Conservation (phyloP, 495 filamentous ascomycete species). For the Neurospora tetrasperma region DNA sequence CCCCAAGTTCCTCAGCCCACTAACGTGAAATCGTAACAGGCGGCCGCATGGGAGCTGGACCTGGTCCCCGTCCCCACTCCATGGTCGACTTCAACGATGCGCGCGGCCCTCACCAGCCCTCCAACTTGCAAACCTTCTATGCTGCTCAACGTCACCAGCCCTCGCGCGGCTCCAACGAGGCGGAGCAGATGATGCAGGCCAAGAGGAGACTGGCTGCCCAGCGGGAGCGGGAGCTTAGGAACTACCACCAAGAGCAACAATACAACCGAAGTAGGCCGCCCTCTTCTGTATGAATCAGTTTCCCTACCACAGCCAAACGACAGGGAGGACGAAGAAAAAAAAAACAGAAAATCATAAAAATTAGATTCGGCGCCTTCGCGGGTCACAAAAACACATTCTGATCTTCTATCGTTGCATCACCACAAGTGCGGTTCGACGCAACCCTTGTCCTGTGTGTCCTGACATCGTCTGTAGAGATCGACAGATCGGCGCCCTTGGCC, state of each 20-base stretch:
- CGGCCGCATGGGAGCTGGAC: slow-evolving; percentile 31
- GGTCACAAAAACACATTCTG: slow-evolving; percentile 12
- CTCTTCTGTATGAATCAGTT: slow-evolving; percentile 47
- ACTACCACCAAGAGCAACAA: slow-evolving; percentile 99
- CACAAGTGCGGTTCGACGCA: slow-evolving; percentile 33
- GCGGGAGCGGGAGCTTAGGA: slow-evolving; percentile 96
- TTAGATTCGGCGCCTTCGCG: slow-evolving; percentile 20
- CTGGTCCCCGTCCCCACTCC: slow-evolving; percentile 63
- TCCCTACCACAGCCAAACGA: slow-evolving; percentile 44
- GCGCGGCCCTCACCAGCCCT: slow-evolving; percentile 61
- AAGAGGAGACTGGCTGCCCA: slow-evolving; percentile 98
- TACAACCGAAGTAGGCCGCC: slow-evolving; percentile 91
- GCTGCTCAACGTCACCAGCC: slow-evolving; percentile 86
- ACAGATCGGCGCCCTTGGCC: slow-evolving; percentile 4
- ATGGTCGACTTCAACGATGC: slow-evolving; percentile 64
- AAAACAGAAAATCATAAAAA: slow-evolving; percentile 22
- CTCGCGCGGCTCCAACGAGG: slow-evolving; percentile 74
- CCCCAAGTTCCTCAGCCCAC: slow-evolving; percentile 12
- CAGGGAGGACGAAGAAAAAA: slow-evolving; percentile 14
- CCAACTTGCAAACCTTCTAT: slow-evolving; percentile 89
- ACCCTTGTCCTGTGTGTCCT: slow-evolving; percentile 27
- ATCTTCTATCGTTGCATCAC: slow-evolving; percentile 25
- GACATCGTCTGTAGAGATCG: slow-evolving; percentile 22
- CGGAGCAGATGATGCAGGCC: slow-evolving; percentile 97
- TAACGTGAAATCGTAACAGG: slow-evolving; percentile 24